These are phyloP conservation scores for Claviceps pusilla DNA, from an alignment of 2,329 filamentous ascomycete species.

Conservation along the genomic window DNA sequence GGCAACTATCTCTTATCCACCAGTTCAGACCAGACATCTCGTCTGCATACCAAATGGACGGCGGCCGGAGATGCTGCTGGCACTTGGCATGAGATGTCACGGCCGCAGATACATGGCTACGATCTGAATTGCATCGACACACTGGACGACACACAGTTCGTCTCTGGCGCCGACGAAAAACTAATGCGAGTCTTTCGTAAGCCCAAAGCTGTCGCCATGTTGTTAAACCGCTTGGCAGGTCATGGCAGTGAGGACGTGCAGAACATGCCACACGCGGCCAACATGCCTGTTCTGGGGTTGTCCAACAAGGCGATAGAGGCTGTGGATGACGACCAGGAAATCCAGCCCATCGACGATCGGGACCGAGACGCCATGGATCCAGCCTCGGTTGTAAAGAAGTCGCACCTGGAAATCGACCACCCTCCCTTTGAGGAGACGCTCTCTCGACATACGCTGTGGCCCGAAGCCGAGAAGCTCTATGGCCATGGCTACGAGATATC, in stretches of 20 bases:
- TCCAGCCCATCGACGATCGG: slow-evolving; percentile 28
- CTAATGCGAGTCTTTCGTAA: slow-evolving; percentile 90
- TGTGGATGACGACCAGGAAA: slow-evolving; percentile 33
- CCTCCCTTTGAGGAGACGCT: slow-evolving; percentile 85
- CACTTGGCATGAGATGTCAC: slow-evolving; percentile 90
- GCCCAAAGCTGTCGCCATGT: slow-evolving; percentile 63
- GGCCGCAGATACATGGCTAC: slow-evolving; percentile 95
- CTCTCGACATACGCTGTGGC: slow-evolving; percentile 83
- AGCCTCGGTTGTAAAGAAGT: slow-evolving; percentile 39
- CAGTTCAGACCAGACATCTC: slow-evolving; percentile 80
- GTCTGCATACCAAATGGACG: slow-evolving; percentile 71
- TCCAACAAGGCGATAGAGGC: slow-evolving; percentile 83
- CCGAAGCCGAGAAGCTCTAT: slow-evolving; percentile 90
- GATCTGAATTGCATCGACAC: slow-evolving; percentile 88
- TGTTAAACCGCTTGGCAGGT: slow-evolving; percentile 54
- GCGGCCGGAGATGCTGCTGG: slow-evolving; percentile 20
- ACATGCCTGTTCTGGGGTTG: slow-evolving; percentile 85
- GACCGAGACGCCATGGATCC: slow-evolving; percentile 41
- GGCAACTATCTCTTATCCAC: slow-evolving; percentile 82
- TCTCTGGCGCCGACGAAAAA: slow-evolving; percentile 94
- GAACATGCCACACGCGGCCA: slow-evolving; percentile 68
- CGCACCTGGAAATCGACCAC: slow-evolving; percentile 49
- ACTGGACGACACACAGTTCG: slow-evolving; percentile 59
- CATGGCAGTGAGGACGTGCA: slow-evolving; percentile 29
- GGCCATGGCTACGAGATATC: slow-evolving; percentile 97